Evolutionary conservation across 257 asterid species (phyloP).

Genomic region (Scutellaria baicalensis): DNA sequence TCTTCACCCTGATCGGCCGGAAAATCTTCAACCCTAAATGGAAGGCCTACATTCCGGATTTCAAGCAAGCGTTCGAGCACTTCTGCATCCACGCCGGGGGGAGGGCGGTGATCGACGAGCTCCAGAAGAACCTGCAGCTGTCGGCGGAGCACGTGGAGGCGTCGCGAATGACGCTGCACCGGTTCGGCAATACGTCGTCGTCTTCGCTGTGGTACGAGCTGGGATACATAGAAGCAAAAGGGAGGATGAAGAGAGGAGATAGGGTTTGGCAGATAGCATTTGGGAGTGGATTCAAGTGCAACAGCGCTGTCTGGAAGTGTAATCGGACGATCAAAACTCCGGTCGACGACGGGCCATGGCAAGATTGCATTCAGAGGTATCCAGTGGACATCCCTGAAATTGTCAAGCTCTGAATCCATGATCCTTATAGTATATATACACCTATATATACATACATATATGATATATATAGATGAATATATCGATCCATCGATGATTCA

Average conservation of each 20-base stretch:
- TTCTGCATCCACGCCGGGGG: conserved; percentile 64
- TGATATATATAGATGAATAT: not conserved
- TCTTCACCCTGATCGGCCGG: conserved; percentile 42
- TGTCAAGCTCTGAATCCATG: conserved; percentile 34
- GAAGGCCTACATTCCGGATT: conserved; percentile 56
- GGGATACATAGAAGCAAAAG: conserved; percentile 48
- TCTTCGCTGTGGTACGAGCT: conserved; percentile 58
- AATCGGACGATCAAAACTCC: conserved; percentile 41
- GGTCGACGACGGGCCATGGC: conserved; percentile 45
- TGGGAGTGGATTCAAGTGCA: conserved; percentile 60
- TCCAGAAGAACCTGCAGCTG: conserved; percentile 46
- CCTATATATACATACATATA: not conserved
- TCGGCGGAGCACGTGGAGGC: conserved; percentile 56
- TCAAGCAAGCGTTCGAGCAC: conserved; percentile 54
- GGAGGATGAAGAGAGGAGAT: conserved; percentile 54
- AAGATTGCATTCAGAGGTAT: conserved; percentile 36
- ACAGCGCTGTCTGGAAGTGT: conserved; percentile 65
- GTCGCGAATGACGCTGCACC: conserved; percentile 48
- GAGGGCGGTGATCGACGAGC: conserved; percentile 55
- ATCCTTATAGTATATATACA: no score
- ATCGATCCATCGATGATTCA: not conserved
- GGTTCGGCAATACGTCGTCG: conserved; percentile 52
- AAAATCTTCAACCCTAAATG: conserved; percentile 43
- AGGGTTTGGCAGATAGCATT: conserved; percentile 57
- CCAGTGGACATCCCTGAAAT: conserved; percentile 58